Evolutionary conservation across 495 filamentous ascomycete species (phyloP), one percentile per base, ranked within the genome.

Genomic region (Xylaria venustula): DNA sequence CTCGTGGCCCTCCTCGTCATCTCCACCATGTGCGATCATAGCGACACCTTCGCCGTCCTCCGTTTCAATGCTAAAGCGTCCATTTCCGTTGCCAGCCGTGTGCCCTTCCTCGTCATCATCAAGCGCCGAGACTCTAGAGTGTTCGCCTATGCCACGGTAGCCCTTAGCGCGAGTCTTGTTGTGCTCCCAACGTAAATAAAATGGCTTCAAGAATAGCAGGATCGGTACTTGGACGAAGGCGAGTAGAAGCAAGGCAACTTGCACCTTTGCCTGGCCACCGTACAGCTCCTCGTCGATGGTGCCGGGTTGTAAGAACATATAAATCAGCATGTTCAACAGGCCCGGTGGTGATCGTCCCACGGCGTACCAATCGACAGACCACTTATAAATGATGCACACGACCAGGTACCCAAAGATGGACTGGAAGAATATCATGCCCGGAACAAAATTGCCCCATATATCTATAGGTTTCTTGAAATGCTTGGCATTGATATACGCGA

Each of bases 341-440:
- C 91, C 89, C 0, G 94, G 94, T 2, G 95, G 90, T 28, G 81
- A 77, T 58, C 80, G 62, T n/a, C 72, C 84, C 28, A 79, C 79
- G 22, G 80, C 87, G 61, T 78, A 73, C 94, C 94, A 98, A 72
- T 98, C 88, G 40, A 96, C 81, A 19, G 84, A 87, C 94, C 94
- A 99, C 75, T 99, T 99, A 80, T 95, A 97, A 71, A 98, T 76
- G 66, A 99, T 95, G 67, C 88, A 87, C 70, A 97, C 80, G 50
- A 94, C 93, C 15, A 99, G 86, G 66, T 99, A 99, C 49, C 94
- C 94, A 63, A 99, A 99, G 74, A 99, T 98, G 49, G 90, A 86
- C 76, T 99, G 95, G 85, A 98, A 97, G 82, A 99, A 99, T 61
- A 99, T 88, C 92, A 99, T 96, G 48, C 93, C 92, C 8, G 94